These are phyloP conservation scores for Scheffersomyces stipitis DNA, from an alignment of 805 yeast genomes.

Conservation along the genomic window DNA sequence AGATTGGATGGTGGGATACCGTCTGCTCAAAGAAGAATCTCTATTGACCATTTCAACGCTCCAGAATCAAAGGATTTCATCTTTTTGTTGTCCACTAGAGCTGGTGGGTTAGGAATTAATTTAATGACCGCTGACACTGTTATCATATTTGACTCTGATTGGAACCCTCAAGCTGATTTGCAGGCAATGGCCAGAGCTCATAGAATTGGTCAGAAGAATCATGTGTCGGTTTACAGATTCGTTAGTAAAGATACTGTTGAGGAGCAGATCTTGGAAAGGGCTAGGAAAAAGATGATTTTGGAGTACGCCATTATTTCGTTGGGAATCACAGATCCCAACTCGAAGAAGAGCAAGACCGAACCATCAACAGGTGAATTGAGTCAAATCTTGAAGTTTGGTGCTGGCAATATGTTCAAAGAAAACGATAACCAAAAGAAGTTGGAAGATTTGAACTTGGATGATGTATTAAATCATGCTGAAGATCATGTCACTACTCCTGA, in stretches of 20 bases:
- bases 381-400: slow-evolving; percentile 96
- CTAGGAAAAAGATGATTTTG: slow-evolving; percentile 95
- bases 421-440: slow-evolving; percentile 91
- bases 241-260: slow-evolving; percentile 98
- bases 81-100: slow-evolving; percentile 88
- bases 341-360: slow-evolving; percentile 58
- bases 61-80: slow-evolving; percentile 91
- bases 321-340: slow-evolving; percentile 82
- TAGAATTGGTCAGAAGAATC: slow-evolving; percentile 98
- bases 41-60: slow-evolving; percentile 95
- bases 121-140: slow-evolving; percentile 99
- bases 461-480: slow-evolving; percentile 94
- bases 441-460: slow-evolving; percentile 93
- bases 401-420: slow-evolving; percentile 97
- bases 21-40: slow-evolving; percentile 86
- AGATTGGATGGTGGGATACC: slow-evolving; percentile 96
- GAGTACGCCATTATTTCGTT: slow-evolving; percentile 96
- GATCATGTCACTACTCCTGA: slow-evolving; percentile 97
- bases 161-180: slow-evolving; percentile 99
- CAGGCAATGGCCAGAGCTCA: slow-evolving; percentile 99
- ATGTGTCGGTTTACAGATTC: slow-evolving; percentile 94
- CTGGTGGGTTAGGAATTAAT: slow-evolving; percentile 98
- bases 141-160: slow-evolving; percentile 94
- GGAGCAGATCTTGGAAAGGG: slow-evolving; percentile 95
- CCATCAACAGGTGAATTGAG: slow-evolving; percentile 84